Conservation (phyloP, 441 rosid genomes). For the Capsella rubella region DNA sequence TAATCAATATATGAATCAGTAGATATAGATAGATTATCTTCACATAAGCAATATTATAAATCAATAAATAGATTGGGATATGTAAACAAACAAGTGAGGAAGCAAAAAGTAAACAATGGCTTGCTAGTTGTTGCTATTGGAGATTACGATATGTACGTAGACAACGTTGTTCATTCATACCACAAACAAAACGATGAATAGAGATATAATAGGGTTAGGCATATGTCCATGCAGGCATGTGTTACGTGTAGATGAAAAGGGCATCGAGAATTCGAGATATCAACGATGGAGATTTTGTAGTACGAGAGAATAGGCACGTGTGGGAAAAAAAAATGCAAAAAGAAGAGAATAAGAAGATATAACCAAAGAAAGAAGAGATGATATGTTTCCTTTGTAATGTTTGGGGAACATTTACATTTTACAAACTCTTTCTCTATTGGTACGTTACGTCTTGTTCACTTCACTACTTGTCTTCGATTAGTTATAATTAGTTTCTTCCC, state of each 20-base stretch:
- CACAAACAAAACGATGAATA: slow-evolving; percentile 15
- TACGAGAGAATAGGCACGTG: slow-evolving; percentile 44
- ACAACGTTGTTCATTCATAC: slow-evolving; percentile 2
- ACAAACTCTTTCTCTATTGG: slow-evolving; percentile 43
- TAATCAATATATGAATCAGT: too few species aligned
- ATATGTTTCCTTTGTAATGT: slow-evolving; percentile 49
- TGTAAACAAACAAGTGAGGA: not conserved
- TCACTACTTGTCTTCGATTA: slow-evolving; percentile 18
- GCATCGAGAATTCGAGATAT: not conserved
- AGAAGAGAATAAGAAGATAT: slow-evolving; percentile 32
- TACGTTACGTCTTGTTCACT: slow-evolving; percentile 38
- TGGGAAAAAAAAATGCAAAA: slow-evolving; percentile 28
- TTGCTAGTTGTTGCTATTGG: not conserved
- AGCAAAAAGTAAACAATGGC: not conserved
- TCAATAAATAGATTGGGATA: too few species aligned
- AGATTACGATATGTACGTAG: not conserved
- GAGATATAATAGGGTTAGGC: slow-evolving; percentile 39
- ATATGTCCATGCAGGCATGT: slow-evolving; percentile 32
- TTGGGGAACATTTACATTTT: slow-evolving; percentile 43
- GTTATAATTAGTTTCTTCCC: slow-evolving; percentile 22
- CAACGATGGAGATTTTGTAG: slow-evolving; percentile 16
- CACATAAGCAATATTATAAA: too few species aligned
- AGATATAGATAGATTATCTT: too few species aligned
- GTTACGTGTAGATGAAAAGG: slow-evolving; percentile 18
- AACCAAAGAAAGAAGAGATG: slow-evolving; percentile 43